A percentile compares a stretch with the other conserved stretches of the same genome.
These are phyloP conservation scores for Zymoseptoria tritici DNA, from an alignment of 2,329 filamentous ascomycete genomes.

Conservation along the genomic window DNA sequence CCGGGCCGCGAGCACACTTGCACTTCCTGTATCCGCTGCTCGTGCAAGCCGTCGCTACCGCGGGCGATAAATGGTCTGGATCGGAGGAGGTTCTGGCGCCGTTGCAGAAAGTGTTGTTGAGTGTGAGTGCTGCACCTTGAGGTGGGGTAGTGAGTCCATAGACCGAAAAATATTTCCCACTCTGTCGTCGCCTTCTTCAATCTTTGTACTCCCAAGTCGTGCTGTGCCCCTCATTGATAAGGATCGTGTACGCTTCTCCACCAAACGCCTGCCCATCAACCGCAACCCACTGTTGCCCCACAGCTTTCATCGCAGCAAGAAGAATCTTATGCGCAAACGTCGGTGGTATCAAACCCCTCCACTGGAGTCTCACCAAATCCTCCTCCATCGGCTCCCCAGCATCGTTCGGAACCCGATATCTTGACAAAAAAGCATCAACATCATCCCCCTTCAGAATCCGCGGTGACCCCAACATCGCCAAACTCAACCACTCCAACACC, in stretches of 20 bases:
- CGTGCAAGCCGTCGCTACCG: slow-evolving; percentile 55
- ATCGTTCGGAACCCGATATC: slow-evolving; percentile 51
- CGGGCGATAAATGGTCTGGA: slow-evolving; percentile 52
- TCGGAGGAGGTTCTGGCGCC: slow-evolving; percentile 41
- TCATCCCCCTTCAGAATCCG: slow-evolving; percentile 50
- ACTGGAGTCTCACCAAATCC: slow-evolving; percentile 33
- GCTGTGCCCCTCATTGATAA: slow-evolving; percentile 20
- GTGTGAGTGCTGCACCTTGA: background rate
- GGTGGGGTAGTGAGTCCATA: background rate
- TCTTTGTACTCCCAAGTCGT: slow-evolving; percentile 30
- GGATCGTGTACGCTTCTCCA: slow-evolving; percentile 24
- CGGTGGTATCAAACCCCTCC: slow-evolving; percentile 37
- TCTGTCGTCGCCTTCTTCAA: slow-evolving; percentile 10
- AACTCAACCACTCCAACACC: slow-evolving; percentile 66
- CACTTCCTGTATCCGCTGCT: slow-evolving; percentile 73
- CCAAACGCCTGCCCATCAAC: slow-evolving; percentile 25
- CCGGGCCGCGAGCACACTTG: slow-evolving; percentile 62
- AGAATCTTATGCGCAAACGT: slow-evolving; percentile 27
- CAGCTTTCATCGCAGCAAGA: slow-evolving; percentile 20
- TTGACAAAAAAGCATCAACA: slow-evolving; percentile 62
- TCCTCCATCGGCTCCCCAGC: slow-evolving; percentile 6
- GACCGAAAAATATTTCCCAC: background rate
- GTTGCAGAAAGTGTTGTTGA: slow-evolving; percentile 36
- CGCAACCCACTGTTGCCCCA: slow-evolving; percentile 27
- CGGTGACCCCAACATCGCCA: slow-evolving; percentile 60